These are phyloP conservation scores for Citrus glauca DNA, from an alignment of 345 rosid species.

Conservation along the genomic window DNA sequence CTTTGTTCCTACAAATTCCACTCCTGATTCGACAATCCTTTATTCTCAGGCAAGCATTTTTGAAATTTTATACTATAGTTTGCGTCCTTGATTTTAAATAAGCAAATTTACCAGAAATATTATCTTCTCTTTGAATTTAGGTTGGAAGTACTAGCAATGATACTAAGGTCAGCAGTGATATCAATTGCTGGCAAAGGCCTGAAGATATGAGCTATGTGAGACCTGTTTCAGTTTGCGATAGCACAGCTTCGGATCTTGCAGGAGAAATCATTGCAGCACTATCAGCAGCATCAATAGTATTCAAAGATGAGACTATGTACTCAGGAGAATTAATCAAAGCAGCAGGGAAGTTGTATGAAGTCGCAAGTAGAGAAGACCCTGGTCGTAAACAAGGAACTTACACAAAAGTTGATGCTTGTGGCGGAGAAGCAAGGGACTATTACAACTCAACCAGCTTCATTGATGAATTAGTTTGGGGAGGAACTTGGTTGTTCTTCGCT, in stretches of 20 bases:
- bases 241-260: constrained; percentile 46
- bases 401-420: constrained; percentile 32
- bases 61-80: not conserved
- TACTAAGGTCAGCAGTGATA: constrained; percentile 26
- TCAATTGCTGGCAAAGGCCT: constrained; percentile 65
- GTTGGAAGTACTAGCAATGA: constrained; percentile 41
- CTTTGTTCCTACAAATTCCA: constrained; percentile 31
- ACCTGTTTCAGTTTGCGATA: constrained; percentile 38
- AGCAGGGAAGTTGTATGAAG: constrained; percentile 37
- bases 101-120: not conserved
- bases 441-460: constrained; percentile 48
- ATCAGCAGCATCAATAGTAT: constrained; percentile 57
- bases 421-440: constrained; percentile 40
- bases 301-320: constrained; percentile 38
- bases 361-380: constrained; percentile 21
- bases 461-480: constrained; percentile 63
- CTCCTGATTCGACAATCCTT: constrained; percentile 19
- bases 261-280: constrained; percentile 56
- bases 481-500: constrained; percentile 57
- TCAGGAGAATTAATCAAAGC: constrained; percentile 22
- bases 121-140: constrained; percentile 21
- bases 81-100: not conserved
- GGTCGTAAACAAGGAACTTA: constrained; percentile 25
- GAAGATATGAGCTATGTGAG: constrained; percentile 57
- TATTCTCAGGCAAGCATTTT: constrained; percentile 52